phyloP scores from a whole-genome alignment of 2,329 filamentous ascomycete genomes.

The Pseudogymnoascus sp. region DNA sequence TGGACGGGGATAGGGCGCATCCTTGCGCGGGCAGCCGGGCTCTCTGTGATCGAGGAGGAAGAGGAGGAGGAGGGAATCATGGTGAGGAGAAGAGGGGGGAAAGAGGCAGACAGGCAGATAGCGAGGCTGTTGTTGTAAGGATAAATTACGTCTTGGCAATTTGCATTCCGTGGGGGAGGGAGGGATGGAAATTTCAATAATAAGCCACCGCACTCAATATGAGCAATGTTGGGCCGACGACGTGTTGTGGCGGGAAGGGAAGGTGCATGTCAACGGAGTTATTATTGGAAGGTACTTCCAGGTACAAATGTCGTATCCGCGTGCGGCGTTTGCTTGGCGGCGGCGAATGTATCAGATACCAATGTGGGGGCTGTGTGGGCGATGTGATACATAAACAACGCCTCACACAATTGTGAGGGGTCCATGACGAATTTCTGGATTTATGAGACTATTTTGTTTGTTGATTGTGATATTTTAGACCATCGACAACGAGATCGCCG shows the following conservation, averaged over 20 bases:
- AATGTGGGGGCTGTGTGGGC: background rate
- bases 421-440: background rate
- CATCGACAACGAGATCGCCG: background rate
- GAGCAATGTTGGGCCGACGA: background rate
- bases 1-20: background rate
- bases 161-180: background rate
- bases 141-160: background rate
- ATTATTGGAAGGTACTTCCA: conserved; percentile 6
- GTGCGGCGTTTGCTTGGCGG: conserved; percentile 1
- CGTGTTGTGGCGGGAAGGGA: conserved; percentile 4
- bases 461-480: background rate
- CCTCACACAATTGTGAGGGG: background rate
- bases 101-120: background rate
- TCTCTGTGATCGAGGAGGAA: background rate
- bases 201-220: background rate
- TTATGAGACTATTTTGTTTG: background rate
- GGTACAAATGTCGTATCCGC: conserved; percentile 1
- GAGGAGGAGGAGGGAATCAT: conserved; percentile 1
- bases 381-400: conserved; percentile 1
- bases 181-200: background rate
- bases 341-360: background rate
- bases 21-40: background rate
- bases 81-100: background rate
- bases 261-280: background rate
- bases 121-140: background rate